phyloP scores from a whole-genome alignment of 2,329 filamentous ascomycete genomes.

The Colletotrichum lindemuthianum region DNA sequence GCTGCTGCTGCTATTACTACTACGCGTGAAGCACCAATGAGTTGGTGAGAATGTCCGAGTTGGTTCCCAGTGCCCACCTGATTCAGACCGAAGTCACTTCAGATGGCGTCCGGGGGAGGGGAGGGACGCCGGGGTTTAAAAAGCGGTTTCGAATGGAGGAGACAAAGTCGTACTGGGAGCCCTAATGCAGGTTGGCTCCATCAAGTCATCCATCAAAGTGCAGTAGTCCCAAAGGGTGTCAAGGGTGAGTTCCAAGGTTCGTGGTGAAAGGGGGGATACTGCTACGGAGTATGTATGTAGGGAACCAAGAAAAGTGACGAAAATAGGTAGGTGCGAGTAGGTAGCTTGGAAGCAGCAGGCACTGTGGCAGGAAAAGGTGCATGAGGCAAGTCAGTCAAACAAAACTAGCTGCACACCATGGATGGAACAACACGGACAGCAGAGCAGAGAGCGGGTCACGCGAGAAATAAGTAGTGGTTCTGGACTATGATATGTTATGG shows the following conservation, averaged over 20 bases:
- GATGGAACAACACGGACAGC: constrained; percentile 11
- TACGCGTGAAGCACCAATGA: constrained; percentile 7
- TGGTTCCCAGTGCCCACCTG: constrained; percentile 31
- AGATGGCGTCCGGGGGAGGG: constrained; percentile 32
- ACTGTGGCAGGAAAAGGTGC: not conserved
- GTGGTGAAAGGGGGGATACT: not conserved
- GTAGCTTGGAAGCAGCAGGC: constrained; percentile 18
- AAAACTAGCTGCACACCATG: too few species aligned
- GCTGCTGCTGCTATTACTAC: too few species aligned
- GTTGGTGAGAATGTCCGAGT: constrained; percentile 13
- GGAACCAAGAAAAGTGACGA: constrained; percentile 28
- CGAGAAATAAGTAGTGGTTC: constrained; percentile 21
- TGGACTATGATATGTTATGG: constrained; percentile 35
- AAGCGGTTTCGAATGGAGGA: constrained; percentile 26
- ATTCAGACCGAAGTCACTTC: constrained; percentile 21
- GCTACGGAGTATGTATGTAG: too few species aligned
- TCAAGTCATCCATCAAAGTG: constrained; percentile 21
- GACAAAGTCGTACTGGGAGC: constrained; percentile 25
- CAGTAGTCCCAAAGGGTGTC: constrained; percentile 10
- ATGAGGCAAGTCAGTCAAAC: too few species aligned
- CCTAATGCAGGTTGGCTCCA: constrained; percentile 35
- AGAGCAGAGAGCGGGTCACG: constrained; percentile 22
- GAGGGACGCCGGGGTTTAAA: constrained; percentile 26
- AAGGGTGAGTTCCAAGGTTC: constrained; percentile 16
- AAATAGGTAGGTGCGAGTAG: constrained; percentile 26